Conservation (phyloP, 352 stramenopile species). For the Phytopythium mirpurense region DNA sequence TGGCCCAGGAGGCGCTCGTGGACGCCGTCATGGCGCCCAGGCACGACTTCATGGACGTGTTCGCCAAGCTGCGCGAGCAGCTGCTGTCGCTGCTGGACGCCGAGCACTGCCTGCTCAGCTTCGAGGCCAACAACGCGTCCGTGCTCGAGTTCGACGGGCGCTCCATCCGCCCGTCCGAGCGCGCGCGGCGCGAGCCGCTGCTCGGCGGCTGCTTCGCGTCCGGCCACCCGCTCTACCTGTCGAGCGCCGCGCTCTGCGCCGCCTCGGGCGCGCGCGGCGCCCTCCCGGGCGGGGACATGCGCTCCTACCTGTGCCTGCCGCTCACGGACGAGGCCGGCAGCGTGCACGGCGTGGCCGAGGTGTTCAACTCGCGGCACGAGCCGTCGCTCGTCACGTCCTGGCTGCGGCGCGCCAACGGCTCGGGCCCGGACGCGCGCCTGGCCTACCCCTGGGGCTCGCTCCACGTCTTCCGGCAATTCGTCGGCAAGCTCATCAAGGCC, state of each 20-base stretch:
- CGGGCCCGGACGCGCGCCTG: conserved; percentile 12
- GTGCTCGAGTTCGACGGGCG: conserved; percentile 61
- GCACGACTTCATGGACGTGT: conserved; percentile 45
- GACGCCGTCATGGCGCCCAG: conserved; percentile 37
- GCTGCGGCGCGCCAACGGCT: conserved; percentile 22
- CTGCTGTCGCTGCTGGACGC: conserved; percentile 58
- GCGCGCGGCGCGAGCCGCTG: conserved; percentile 18
- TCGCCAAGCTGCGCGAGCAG: conserved; percentile 55
- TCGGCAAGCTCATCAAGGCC: conserved; percentile 49
- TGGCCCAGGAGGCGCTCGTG: conserved; percentile 44
- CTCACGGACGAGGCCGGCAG: conserved; percentile 45
- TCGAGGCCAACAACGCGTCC: conserved; percentile 37
- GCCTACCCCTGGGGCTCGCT: conserved; percentile 28
- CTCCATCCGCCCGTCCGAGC: conserved; percentile 33
- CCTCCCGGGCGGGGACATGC: conserved; percentile 31
- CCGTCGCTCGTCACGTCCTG: conserved; percentile 30
- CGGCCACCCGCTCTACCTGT: conserved; percentile 36
- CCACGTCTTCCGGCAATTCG: conserved; percentile 53
- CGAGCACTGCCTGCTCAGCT: conserved; percentile 54
- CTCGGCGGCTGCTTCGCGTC: conserved; percentile 17
- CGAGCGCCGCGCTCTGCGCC: conserved; percentile 16
- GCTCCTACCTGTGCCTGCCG: conserved; percentile 69
- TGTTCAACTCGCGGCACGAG: conserved; percentile 63
- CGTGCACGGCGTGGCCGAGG: conserved; percentile 55
- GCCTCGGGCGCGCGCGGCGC: conserved; percentile 18